These are phyloP conservation scores for Phytophthora hibernalis DNA, from an alignment of 352 stramenopile genomes.

Conservation along the genomic window DNA sequence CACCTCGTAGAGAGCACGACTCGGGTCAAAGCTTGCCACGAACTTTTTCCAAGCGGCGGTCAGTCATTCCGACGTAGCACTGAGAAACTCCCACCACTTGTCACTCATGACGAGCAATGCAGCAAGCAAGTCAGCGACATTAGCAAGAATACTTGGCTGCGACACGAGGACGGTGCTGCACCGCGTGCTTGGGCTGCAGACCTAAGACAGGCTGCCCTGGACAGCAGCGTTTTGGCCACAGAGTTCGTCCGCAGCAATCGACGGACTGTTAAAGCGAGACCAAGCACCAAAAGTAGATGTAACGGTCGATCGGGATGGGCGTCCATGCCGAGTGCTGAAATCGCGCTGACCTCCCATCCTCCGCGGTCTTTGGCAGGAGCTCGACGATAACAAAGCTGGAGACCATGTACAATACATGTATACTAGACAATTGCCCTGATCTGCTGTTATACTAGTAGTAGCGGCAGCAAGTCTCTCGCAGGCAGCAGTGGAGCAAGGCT, in stretches of 20 bases:
- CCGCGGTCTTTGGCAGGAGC: neutral
- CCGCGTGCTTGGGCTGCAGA: neutral
- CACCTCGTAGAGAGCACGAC: too few relatives aligned
- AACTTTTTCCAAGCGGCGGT: constrained; percentile 1
- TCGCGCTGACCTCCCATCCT: neutral
- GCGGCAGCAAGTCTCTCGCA: neutral
- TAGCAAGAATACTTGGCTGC: neutral
- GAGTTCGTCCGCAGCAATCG: neutral
- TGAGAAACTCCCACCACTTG: neutral
- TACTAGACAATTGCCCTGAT: neutral
- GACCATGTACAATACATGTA: neutral
- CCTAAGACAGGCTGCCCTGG: neutral
- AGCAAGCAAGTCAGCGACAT: neutral
- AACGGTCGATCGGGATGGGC: constrained; percentile 6
- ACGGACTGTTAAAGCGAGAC: neutral
- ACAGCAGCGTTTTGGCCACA: neutral
- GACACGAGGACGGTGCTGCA: neutral
- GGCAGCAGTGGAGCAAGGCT: neutral
- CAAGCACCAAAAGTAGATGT: constrained; percentile 19
- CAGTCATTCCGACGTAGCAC: neutral
- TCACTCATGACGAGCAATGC: neutral
- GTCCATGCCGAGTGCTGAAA: constrained; percentile 3
- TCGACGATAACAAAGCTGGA: neutral
- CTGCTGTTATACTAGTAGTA: neutral
- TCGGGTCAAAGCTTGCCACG: neutral